Base-by-base conservation (phyloP, 257 asterid species). In the Solanum piurae region DNA sequence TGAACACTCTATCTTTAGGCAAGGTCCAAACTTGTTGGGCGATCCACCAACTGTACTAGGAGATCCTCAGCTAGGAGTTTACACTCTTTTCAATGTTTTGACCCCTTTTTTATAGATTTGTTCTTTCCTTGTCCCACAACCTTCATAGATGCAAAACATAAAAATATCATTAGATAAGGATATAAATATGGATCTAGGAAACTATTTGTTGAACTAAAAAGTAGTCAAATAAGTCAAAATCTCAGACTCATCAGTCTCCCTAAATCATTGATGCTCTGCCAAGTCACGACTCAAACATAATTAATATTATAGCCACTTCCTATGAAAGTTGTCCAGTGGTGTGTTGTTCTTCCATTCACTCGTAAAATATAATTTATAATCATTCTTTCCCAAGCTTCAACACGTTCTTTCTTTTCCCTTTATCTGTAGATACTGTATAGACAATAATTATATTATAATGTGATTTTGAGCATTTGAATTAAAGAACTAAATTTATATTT, bases 341-440 rank as follows among this genome's bases (percentile, higher is more conserved):
- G 92, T 7, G 84, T 42, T 18, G 11, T 55, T 5, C 94, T 89
- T 2, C 89, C 82, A 49, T 87, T 87, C 13, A 91, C 91, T 46
- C 93, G 88, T 0, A 58, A 18, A 66, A 91, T 89, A 85, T 84
- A 93, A 36, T 86, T 89, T 2, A 34, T 55, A 82, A 92, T 90
- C 96, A 92, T 88, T 83, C 91, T 90, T 18, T 88, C 91, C 88
- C 93, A 11, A 93, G 73, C 75, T 87, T 90, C 83, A 93, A 13
- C 90, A 90, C 23, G 31, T 66, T 86, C 74, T 62, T 84, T 83
- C 88, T 86, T 64, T 92, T 90, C 16, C 89, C 88, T 25, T 72
- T 34, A 42, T n/a, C 58, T 73, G 79, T 55, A 21, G 12, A 12
- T 60, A 88, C 73, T 75, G 18, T 52, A 29, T 10, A 37, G 31